Evolutionary conservation across 345 rosid genomes (phyloP).

Genomic region (Populus pruinosa): DNA sequence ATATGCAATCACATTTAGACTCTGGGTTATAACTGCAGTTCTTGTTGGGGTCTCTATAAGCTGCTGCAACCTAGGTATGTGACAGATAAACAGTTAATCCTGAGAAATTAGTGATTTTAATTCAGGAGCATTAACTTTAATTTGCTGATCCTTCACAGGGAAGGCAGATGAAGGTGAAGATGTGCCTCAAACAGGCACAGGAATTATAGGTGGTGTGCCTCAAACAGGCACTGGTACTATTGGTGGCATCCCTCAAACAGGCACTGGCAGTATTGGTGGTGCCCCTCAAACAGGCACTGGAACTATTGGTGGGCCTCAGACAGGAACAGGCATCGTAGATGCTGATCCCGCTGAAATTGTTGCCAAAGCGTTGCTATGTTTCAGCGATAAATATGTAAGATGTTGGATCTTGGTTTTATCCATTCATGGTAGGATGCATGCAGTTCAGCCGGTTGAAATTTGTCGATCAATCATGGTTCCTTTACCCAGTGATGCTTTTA

Average conservation of each 20-base stretch:
- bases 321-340: slow-evolving; percentile 10
- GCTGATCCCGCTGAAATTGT: slow-evolving; percentile 54
- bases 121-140: slow-evolving; percentile 2
- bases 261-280: background rate
- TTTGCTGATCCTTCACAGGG: slow-evolving; percentile 35
- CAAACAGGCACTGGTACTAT: no score
- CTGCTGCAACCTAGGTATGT: slow-evolving; percentile 35
- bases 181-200: background rate
- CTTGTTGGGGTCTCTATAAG: slow-evolving; percentile 29
- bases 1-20: slow-evolving; percentile 13
- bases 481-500: background rate
- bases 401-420: background rate
- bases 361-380: slow-evolving; percentile 71
- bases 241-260: background rate
- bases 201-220: background rate
- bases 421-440: background rate
- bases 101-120: background rate
- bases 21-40: slow-evolving; percentile 25
- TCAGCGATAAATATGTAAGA: slow-evolving; percentile 60
- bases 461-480: background rate
- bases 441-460: background rate
- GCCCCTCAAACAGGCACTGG: background rate
- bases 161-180: slow-evolving; percentile 4
- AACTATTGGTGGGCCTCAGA: background rate
- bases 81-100: background rate